Evolutionary conservation across 352 stramenopile species (phyloP), one percentile per base, ranked within the genome.

Genomic region (Phytophthora fragariaefolia): DNA sequence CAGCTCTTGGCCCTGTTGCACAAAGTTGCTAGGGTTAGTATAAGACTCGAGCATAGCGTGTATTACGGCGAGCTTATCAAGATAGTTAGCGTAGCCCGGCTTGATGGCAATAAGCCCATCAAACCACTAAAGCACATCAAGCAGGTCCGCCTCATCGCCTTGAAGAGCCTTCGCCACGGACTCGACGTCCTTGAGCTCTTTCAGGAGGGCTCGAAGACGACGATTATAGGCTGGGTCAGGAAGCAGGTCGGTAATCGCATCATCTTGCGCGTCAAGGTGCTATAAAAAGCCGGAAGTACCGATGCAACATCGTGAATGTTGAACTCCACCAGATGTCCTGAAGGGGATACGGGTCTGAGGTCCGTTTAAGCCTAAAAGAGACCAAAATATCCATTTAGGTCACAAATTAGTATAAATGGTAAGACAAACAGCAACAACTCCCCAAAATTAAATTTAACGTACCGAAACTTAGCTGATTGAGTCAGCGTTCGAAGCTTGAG

Each of bases 241-340:
- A 7, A 46, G 9, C 38, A 46, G 18, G 15, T 46, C 38, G 6
- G 38, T 6, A 15, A 46, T 46, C 9, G 9, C 38, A 18, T 46
- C 38, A 15, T 46, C 38, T 7, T 15, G 9, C 4, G 7, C 18
- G 38, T 46, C 38, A 20, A 46, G 4, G 18, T 20, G 18, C 6
- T 46, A 15, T 6, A 46, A 20, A 22, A 46, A 20, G n/a, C 17
- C 17, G 9, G 38, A 18, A 46, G 38, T 18, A 46, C 15, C 38
- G 38, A 7, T 18, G 9, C 27, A 49, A 4, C 18, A 49, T 28
- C 5, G 42, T 6, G 42, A 49, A 49, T 3, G 42, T 49, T 5
- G 42, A 49, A 18, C 42, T 49, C 42, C 42, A 49, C 18, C 42
- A 8, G 42, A 18, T 49, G 42, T 49, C 42, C 18, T 49, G 42